Conservation (phyloP, 2,329 filamentous ascomycete genomes). For the Aspergillus tubingensis region DNA sequence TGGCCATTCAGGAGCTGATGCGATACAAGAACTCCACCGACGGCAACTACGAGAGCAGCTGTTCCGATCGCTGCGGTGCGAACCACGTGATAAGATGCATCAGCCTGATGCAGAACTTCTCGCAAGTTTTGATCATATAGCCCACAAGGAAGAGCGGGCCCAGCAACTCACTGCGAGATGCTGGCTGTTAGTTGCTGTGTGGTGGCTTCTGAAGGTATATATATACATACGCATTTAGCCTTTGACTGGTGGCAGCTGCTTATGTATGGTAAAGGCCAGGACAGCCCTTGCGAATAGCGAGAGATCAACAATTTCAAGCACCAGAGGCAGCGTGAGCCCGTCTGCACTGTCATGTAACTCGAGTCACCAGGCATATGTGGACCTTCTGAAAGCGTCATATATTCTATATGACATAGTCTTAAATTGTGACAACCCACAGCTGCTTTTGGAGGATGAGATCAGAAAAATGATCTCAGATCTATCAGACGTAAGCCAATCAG, state of each 20-base stretch:
- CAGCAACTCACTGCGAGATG: slow-evolving; percentile 28
- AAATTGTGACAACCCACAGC: slow-evolving; percentile 21
- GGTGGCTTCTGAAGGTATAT: slow-evolving; percentile 36
- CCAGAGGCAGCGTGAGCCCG: slow-evolving; percentile 27
- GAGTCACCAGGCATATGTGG: slow-evolving; percentile 33
- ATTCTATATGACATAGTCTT: slow-evolving; percentile 36
- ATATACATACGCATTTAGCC: not conserved
- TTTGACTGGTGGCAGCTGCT: not conserved
- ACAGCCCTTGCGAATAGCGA: slow-evolving; percentile 26
- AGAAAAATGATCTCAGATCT: slow-evolving; percentile 34
- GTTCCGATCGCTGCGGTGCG: slow-evolving; percentile 30
- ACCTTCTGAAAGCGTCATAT: slow-evolving; percentile 36
- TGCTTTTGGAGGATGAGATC: slow-evolving; percentile 31
- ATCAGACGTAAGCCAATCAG: slow-evolving; percentile 26
- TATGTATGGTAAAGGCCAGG: slow-evolving; percentile 21
- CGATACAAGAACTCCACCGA: slow-evolving; percentile 29
- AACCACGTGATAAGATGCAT: slow-evolving; percentile 28
- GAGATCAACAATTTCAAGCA: slow-evolving; percentile 19
- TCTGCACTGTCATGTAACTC: slow-evolving; percentile 24
- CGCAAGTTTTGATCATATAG: slow-evolving; percentile 23
- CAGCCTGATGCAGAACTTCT: slow-evolving; percentile 24
- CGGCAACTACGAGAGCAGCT: slow-evolving; percentile 27
- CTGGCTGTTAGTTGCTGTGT: slow-evolving; percentile 35
- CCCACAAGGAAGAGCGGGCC: slow-evolving; percentile 24
- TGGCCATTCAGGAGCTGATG: not conserved